These are phyloP conservation scores for Hammondia hammondi DNA, from an alignment of 169 alveolate species.

Conservation along the genomic window DNA sequence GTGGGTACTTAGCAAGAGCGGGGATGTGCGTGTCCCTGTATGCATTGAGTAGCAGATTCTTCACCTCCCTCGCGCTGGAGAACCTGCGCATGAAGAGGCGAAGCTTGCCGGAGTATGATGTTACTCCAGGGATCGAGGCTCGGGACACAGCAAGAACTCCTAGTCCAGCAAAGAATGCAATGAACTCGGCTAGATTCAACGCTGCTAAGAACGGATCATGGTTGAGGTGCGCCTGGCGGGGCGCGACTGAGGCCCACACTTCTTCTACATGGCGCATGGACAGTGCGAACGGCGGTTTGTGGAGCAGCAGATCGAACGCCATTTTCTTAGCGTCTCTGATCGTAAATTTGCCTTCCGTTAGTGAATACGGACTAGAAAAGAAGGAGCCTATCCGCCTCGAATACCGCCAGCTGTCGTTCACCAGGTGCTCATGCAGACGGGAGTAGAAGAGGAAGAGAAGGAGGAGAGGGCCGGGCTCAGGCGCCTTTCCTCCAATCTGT, in stretches of 20 bases:
- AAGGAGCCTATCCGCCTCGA: neutral
- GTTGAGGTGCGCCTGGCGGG: neutral
- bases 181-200: neutral
- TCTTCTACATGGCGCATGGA: neutral
- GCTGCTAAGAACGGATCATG: neutral
- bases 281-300: neutral
- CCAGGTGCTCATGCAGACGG: neutral
- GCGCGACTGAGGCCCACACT: neutral
- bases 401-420: neutral
- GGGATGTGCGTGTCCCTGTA: neutral
- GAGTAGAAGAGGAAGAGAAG: neutral
- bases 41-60: neutral
- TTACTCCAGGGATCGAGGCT: neutral
- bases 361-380: neutral
- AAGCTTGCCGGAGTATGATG: neutral
- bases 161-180: neutral
- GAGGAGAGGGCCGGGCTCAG: neutral
- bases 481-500: neutral
- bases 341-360: neutral
- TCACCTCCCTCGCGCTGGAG: neutral
- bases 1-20: neutral
- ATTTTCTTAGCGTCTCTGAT: neutral
- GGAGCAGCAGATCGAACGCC: neutral
- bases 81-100: neutral
- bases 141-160: neutral